Base-by-base conservation (phyloP, 495 filamentous ascomycete genomes). In the Staphylotrichum tortipilum region DNA sequence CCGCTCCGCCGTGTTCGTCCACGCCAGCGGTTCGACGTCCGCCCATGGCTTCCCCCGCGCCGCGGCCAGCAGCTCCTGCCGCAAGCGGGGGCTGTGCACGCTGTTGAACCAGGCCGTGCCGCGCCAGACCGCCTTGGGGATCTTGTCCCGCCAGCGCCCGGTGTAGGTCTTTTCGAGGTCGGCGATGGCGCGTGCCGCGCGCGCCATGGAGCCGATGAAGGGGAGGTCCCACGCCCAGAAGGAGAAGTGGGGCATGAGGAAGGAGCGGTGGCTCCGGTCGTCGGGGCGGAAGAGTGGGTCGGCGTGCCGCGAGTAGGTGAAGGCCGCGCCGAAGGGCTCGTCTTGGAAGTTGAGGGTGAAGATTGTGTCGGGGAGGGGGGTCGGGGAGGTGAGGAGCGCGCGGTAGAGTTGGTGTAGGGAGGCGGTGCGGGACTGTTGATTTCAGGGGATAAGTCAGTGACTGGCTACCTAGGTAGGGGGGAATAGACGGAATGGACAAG, bases 181-280 rank as follows among this genome's bases (percentile, higher is more conserved):
- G 0, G 66, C 35, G 36, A 82, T 77, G 21, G 76, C 75, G 3
- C 39, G 18, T 0, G 65, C 57, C 3, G 81, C 76, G 50, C 78
- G 76, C 12, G 69, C 56, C 45, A 83, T 78, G 7, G 78, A 75
- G 4, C 78, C 77, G 35, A 86, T 72, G 48, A 76, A 70, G 26
- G 78, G 70, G 36, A 83, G 73, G 1, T 80, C 73, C 82, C 83
- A 88, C 1, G 80, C 70, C 82, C 83, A 90, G 70, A 83, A 86
- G 52, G 80, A 77, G 62, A 89, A 90, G 67, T 90, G 85, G 0
- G 87, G 86, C 68, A 90, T 85, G 3, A 86, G 58, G 80, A 86
- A 90, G 43, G 73, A 64, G 11, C 67, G 68, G 6, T 47, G 41
- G 4, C 68, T 61, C 2, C 60, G 38, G 48, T 70, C 59, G 0